A percentile compares a stretch with the other conserved stretches of the same genome.
These are phyloP conservation scores for Cephaloascus fragrans DNA, from an alignment of 805 yeast genomes.

Conservation along the genomic window DNA sequence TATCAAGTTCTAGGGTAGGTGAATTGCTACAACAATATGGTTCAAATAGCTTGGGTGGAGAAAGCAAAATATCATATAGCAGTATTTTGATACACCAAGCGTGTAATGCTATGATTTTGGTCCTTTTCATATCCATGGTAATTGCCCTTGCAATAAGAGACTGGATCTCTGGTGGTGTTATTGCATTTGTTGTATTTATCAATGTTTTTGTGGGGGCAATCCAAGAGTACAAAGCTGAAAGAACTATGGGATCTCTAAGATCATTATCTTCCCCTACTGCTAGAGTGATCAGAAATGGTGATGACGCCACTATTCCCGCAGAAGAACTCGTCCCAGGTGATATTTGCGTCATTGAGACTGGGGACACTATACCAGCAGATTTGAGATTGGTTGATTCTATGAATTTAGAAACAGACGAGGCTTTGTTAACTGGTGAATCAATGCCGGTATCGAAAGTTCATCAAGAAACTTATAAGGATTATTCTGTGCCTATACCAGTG, in stretches of 20 bases:
- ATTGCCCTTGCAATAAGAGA: constrained; percentile 66
- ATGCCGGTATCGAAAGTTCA: constrained; percentile 51
- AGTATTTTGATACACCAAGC: constrained; percentile 55
- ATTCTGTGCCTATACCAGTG: constrained; percentile 35
- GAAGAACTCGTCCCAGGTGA: constrained; percentile 69
- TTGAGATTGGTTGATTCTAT: constrained; percentile 44
- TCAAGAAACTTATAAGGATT: constrained; percentile 23
- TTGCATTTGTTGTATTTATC: constrained; percentile 53
- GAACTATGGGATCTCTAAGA: constrained; percentile 68
- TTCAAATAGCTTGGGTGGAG: constrained; percentile 52
- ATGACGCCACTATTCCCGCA: constrained; percentile 46
- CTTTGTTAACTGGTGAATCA: constrained; percentile 58
- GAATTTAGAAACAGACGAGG: constrained; percentile 67
- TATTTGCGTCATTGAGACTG: constrained; percentile 50
- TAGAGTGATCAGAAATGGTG: constrained; percentile 52
- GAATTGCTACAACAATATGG: constrained; percentile 31
- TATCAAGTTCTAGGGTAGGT: constrained; percentile 22
- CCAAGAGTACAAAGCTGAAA: constrained; percentile 68
- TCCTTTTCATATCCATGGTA: constrained; percentile 56
- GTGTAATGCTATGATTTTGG: constrained; percentile 73
- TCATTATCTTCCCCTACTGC: constrained; percentile 66
- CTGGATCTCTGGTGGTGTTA: constrained; percentile 79
- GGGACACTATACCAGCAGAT: constrained; percentile 74
- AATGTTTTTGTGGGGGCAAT: constrained; percentile 59
- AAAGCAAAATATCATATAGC: constrained; percentile 39